Percentiles rank a stretch among this genome's conserved stretches.
These are phyloP conservation scores for Ilyonectria destructans DNA, from an alignment of 2,329 filamentous ascomycete species.

Conservation along the genomic window DNA sequence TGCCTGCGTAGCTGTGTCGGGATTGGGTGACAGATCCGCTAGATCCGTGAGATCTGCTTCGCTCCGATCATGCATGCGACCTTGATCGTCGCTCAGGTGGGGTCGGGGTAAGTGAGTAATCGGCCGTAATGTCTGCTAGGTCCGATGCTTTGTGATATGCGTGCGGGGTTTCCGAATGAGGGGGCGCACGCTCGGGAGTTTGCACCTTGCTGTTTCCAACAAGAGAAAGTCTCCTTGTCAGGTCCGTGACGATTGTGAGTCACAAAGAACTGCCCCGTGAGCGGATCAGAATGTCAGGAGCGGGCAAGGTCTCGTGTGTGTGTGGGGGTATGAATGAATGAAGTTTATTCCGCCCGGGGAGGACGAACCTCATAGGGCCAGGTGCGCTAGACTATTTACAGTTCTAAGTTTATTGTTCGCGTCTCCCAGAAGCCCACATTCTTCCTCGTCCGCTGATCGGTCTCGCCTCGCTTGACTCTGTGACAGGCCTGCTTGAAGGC, in stretches of 20 bases:
- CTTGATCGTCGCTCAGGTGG: background rate
- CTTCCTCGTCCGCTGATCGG: no score
- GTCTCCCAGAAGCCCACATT: no score
- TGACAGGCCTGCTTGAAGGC: background rate
- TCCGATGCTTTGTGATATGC: background rate
- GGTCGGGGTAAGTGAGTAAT: background rate
- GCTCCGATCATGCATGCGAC: background rate
- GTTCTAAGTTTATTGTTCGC: no score
- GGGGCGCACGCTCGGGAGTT: background rate
- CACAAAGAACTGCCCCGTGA: background rate
- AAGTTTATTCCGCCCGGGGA: background rate
- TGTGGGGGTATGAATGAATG: background rate
- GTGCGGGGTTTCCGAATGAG: background rate
- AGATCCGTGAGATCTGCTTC: background rate
- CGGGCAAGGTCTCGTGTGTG: background rate
- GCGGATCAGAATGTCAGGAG: background rate
- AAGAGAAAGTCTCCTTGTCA: background rate
- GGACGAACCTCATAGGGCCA: background rate
- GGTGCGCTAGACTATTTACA: no score
- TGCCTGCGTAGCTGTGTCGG: background rate
- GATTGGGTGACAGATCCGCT: background rate
- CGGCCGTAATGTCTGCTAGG: background rate
- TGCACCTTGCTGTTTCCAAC: background rate
- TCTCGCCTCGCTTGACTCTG: no score
- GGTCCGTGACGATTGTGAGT: background rate